Percentiles rank a stretch among this genome's conserved stretches.
phyloP scores from a whole-genome alignment of 2,329 filamentous ascomycete genomes.

The Ophiosphaerella herpotricha region DNA sequence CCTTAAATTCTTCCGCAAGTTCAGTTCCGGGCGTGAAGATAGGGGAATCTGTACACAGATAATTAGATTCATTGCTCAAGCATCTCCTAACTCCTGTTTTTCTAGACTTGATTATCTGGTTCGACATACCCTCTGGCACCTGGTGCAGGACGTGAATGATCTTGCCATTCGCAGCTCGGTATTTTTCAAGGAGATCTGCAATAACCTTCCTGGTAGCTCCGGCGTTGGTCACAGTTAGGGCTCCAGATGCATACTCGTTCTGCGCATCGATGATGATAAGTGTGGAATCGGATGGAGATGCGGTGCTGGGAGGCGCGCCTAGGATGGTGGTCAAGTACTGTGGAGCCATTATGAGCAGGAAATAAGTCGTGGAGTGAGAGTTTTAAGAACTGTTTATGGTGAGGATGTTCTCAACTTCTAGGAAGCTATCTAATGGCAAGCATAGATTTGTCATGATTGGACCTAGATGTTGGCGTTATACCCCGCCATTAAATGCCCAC shows the following conservation, averaged over 20 bases:
- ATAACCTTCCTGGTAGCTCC: slow-evolving; percentile 61
- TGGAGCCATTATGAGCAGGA: slow-evolving; percentile 10
- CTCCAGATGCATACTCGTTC: slow-evolving; percentile 68
- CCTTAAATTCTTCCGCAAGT: slow-evolving; percentile 65
- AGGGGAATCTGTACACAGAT: slow-evolving; percentile 52
- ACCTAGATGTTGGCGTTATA: too few relatives aligned
- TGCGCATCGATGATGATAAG: slow-evolving; percentile 73
- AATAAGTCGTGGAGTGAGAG: too few relatives aligned
- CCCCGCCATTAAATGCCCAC: too few relatives aligned
- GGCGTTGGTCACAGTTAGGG: slow-evolving; percentile 61
- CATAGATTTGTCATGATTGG: too few relatives aligned
- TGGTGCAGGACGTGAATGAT: slow-evolving; percentile 67
- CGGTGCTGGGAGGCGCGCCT: slow-evolving; percentile 60
- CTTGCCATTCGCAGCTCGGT: slow-evolving; percentile 59
- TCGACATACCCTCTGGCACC: slow-evolving; percentile 52
- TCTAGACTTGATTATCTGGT: too few relatives aligned
- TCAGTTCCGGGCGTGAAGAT: slow-evolving; percentile 67
- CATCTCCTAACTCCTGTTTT: too few relatives aligned
- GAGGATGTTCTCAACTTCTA: too few relatives aligned
- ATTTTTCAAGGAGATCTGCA: slow-evolving; percentile 60
- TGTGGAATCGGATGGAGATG: slow-evolving; percentile 61
- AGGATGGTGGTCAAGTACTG: slow-evolving; percentile 56
- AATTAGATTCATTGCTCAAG: too few relatives aligned
- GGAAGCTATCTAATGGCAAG: too few relatives aligned
- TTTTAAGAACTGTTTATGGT: too few relatives aligned